phyloP scores from a whole-genome alignment of 257 asterid genomes.

The Penstemon eatonii region DNA sequence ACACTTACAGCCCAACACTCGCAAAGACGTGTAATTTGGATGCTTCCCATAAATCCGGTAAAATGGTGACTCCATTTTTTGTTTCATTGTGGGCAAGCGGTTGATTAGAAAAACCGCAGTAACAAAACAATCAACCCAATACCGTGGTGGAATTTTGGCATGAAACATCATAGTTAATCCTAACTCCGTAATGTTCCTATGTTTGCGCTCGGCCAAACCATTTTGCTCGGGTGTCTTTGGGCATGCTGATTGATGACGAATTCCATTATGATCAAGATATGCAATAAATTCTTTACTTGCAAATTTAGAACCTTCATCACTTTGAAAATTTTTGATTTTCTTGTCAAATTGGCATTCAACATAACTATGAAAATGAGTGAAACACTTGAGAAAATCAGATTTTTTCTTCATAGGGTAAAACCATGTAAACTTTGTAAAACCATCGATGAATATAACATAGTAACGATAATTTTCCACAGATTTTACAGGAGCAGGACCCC shows the following conservation, averaged over 20 bases:
- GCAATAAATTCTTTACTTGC: not conserved
- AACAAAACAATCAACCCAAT: no score
- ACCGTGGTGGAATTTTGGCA: not conserved
- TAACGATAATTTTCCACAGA: slow-evolving; percentile 10
- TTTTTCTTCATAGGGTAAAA: not conserved
- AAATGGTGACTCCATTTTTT: no score
- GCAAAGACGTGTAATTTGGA: no score
- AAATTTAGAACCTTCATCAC: not conserved
- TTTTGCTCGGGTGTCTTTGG: not conserved
- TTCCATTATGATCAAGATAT: not conserved
- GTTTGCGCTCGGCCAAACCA: not conserved
- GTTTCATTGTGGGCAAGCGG: no score
- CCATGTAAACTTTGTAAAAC: slow-evolving; percentile 7
- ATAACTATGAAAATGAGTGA: slow-evolving; percentile 9
- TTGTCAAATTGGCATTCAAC: not conserved
- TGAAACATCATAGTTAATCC: not conserved
- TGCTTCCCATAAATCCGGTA: no score
- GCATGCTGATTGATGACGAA: not conserved
- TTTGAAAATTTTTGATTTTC: not conserved
- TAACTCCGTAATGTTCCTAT: not conserved
- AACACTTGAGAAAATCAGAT: slow-evolving; percentile 6
- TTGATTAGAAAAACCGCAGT: no score
- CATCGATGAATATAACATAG: slow-evolving; percentile 7
- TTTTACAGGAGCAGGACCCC: slow-evolving; percentile 1
- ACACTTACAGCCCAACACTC: no score